These are phyloP conservation scores for Casuarina equisetifolia DNA, from an alignment of 306 rosid genomes.

Conservation along the genomic window DNA sequence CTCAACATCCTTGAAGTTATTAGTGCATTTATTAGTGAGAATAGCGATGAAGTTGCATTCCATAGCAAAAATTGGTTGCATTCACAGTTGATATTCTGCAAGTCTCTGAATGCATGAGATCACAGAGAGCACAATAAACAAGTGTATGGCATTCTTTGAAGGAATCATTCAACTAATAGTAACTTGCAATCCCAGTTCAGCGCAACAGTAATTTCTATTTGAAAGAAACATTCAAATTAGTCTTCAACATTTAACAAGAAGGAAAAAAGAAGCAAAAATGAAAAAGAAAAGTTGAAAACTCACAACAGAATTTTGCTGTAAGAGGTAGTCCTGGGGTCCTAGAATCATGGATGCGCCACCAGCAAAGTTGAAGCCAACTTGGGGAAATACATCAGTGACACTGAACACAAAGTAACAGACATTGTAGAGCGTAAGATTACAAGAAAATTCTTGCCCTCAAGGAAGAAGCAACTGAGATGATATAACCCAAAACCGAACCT, in stretches of 20 bases:
- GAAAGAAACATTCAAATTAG: conserved; percentile 13
- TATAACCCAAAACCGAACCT: conserved; percentile 44
- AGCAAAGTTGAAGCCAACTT: conserved; percentile 85
- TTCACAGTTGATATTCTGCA: background rate
- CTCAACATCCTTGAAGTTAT: background rate
- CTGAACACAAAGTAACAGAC: conserved; percentile 42
- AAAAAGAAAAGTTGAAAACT: conserved; percentile 40
- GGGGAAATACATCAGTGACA: conserved; percentile 74
- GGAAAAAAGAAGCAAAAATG: background rate
- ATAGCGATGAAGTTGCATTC: background rate
- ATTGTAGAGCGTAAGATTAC: conserved; percentile 22
- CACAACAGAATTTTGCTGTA: conserved; percentile 79
- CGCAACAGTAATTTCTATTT: conserved; percentile 17
- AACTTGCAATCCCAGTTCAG: conserved; percentile 22
- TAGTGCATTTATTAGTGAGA: background rate
- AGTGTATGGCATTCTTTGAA: conserved; percentile 1
- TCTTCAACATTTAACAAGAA: conserved; percentile 4
- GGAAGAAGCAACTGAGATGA: conserved; percentile 10
- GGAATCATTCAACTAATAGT: conserved; percentile 14
- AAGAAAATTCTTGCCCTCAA: conserved; percentile 3
- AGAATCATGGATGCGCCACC: conserved; percentile 73
- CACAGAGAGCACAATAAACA: background rate
- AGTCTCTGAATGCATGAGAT: conserved; percentile 1
- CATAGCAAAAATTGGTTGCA: background rate
- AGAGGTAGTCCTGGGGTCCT: conserved; percentile 88